Evolutionary conservation across 163 green algal genomes (phyloP).

Genomic region (Volvox carteri): DNA sequence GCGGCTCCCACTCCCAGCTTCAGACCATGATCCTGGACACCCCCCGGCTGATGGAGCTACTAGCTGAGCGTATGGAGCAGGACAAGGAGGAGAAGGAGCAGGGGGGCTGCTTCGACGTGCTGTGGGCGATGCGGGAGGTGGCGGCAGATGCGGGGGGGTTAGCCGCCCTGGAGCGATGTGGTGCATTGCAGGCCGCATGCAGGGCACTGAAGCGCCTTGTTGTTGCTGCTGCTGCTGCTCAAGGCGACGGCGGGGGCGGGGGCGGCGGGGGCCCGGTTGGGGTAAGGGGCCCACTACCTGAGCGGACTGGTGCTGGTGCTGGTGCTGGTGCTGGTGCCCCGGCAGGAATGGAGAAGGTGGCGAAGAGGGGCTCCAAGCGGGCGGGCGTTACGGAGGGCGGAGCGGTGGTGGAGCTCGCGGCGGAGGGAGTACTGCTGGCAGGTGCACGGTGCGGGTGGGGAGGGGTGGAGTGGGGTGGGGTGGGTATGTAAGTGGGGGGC

Average conservation of each 20-base stretch:
- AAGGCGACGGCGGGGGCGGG: background rate
- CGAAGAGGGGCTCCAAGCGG: background rate
- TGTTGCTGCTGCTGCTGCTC: background rate
- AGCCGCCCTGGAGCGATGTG: background rate
- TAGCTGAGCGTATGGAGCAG: background rate
- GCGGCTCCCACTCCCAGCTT: background rate
- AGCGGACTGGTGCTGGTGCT: too few relatives aligned
- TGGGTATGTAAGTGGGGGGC: too few relatives aligned
- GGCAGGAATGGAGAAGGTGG: background rate
- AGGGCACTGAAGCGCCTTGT: background rate
- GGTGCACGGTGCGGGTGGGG: background rate
- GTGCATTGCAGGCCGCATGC: slow-evolving; percentile 5
- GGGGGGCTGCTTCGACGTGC: background rate
- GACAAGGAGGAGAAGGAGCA: too few relatives aligned
- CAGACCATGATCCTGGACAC: background rate
- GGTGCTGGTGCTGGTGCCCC: too few relatives aligned
- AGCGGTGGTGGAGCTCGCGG: background rate
- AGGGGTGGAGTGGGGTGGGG: too few relatives aligned
- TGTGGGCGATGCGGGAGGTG: slow-evolving; percentile 37
- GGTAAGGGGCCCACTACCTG: too few relatives aligned
- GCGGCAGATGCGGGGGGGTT: slow-evolving; percentile 8
- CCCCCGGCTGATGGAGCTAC: background rate
- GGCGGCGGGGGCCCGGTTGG: background rate
- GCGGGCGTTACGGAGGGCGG: slow-evolving; percentile 24
- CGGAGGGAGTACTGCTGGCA: slow-evolving; percentile 13